These are phyloP conservation scores for Micractinium sp. DNA, from an alignment of 139 green algal genomes.

Conservation along the genomic window DNA sequence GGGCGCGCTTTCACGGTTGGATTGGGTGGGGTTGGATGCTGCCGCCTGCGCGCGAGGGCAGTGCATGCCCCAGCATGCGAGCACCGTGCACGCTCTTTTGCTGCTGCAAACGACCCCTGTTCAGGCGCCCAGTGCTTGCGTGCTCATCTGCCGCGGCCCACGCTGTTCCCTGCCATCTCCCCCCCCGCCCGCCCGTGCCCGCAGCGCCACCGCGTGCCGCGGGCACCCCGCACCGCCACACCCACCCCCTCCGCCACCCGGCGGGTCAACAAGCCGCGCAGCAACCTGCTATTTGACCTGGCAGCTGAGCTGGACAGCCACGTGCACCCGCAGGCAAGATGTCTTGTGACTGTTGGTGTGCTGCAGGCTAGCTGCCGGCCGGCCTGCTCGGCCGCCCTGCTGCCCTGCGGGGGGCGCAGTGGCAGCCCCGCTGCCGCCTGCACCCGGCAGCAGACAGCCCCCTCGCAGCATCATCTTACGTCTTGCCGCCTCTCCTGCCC, in stretches of 20 bases:
- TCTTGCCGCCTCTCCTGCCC: neutral
- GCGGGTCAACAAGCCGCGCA: neutral
- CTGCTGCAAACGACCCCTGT: too few species aligned
- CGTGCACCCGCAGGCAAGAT: neutral
- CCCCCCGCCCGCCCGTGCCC: neutral
- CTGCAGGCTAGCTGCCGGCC: neutral
- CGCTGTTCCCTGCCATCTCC: too few species aligned
- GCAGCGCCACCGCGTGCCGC: constrained; percentile 7
- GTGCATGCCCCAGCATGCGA: too few species aligned
- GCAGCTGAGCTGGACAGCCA: constrained; percentile 24
- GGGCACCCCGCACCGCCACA: neutral
- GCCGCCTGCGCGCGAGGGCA: too few species aligned
- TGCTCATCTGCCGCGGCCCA: too few species aligned
- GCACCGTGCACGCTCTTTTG: too few species aligned
- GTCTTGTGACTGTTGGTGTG: neutral
- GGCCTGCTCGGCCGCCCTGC: neutral
- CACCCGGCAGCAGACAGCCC: too few species aligned
- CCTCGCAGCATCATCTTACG: neutral
- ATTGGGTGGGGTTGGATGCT: too few species aligned
- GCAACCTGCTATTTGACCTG: constrained; percentile 11
- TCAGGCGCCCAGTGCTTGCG: too few species aligned
- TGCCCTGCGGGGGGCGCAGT: too few species aligned
- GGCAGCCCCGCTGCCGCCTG: too few species aligned
- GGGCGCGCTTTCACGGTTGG: too few species aligned
- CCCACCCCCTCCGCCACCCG: neutral